These are phyloP conservation scores for Coleophoma crateriformis DNA, from an alignment of 2,329 filamentous ascomycete species.

Conservation along the genomic window DNA sequence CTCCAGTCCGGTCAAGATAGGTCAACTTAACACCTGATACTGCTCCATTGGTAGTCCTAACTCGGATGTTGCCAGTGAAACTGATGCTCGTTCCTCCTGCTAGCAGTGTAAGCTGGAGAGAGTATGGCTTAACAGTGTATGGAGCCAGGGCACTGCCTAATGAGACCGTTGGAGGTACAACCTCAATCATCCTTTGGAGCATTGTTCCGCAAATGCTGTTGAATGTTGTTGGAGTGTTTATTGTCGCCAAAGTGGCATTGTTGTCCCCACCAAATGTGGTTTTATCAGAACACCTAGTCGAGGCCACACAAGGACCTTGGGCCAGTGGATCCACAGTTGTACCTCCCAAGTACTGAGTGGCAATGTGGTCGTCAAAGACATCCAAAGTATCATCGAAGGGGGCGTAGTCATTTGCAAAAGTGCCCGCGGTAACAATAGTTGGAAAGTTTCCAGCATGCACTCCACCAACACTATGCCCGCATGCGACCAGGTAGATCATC, in stretches of 20 bases:
- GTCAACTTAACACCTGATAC: slow-evolving; percentile 40
- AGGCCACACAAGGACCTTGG: slow-evolving; percentile 39
- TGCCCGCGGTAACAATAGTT: slow-evolving; percentile 41
- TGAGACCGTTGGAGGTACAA: slow-evolving; percentile 44
- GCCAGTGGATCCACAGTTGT: slow-evolving; percentile 50
- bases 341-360: slow-evolving; percentile 49
- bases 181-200: slow-evolving; percentile 57
- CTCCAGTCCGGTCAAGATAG: slow-evolving; percentile 51
- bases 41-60: slow-evolving; percentile 43
- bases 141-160: slow-evolving; percentile 47
- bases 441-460: slow-evolving; percentile 51
- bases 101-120: slow-evolving; percentile 48
- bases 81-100: slow-evolving; percentile 40
- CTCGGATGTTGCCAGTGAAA: slow-evolving; percentile 50
- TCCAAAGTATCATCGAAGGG: slow-evolving; percentile 41
- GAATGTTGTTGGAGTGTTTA: slow-evolving; percentile 41
- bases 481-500: slow-evolving; percentile 56
- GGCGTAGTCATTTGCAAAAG: slow-evolving; percentile 35
- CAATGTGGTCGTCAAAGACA: slow-evolving; percentile 49
- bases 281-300: slow-evolving; percentile 43
- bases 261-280: slow-evolving; percentile 49
- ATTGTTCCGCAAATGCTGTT: slow-evolving; percentile 41
- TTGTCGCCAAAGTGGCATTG: slow-evolving; percentile 46
- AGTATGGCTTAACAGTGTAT: slow-evolving; percentile 55
- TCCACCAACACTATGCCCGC: slow-evolving; percentile 56